These are phyloP conservation scores for Termitomyces sp. DNA, from an alignment of 1,284 basidiomycete genomes.

Conservation along the genomic window DNA sequence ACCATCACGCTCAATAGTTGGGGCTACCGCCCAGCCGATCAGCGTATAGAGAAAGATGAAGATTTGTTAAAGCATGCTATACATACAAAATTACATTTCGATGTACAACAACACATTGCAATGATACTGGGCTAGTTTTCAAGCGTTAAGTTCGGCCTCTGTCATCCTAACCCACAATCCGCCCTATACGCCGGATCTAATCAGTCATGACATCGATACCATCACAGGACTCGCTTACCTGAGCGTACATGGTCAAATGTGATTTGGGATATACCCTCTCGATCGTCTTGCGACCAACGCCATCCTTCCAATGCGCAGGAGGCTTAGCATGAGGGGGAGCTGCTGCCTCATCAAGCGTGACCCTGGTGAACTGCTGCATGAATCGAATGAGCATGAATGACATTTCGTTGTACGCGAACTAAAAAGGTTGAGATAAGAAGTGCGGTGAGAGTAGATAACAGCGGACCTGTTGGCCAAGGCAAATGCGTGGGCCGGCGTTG, in stretches of 20 bases:
- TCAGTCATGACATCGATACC: neutral
- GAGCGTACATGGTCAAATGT: slow-evolving; percentile 51
- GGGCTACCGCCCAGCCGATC: too few species aligned
- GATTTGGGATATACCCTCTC: slow-evolving; percentile 48
- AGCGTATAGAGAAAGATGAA: neutral
- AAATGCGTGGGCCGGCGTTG: slow-evolving; percentile 53
- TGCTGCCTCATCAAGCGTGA: slow-evolving; percentile 41
- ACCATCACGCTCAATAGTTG: too few species aligned
- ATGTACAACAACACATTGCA: neutral
- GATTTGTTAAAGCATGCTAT: neutral
- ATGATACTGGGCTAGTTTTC: neutral
- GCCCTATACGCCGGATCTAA: slow-evolving; percentile 23
- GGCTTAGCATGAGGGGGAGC: slow-evolving; percentile 39
- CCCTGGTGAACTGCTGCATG: slow-evolving; percentile 50
- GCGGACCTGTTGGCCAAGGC: slow-evolving; percentile 35
- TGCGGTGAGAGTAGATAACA: neutral
- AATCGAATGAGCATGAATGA: slow-evolving; percentile 63
- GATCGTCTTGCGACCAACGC: slow-evolving; percentile 35
- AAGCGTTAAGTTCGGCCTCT: slow-evolving; percentile 19
- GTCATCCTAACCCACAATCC: slow-evolving; percentile 36
- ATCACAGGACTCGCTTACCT: slow-evolving; percentile 28
- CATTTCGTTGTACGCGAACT: slow-evolving; percentile 69
- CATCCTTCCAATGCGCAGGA: slow-evolving; percentile 39
- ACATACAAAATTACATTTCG: neutral
- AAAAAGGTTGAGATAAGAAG: neutral